phyloP scores from a whole-genome alignment of 306 rosid species.

The Ormosia semicastrata region DNA sequence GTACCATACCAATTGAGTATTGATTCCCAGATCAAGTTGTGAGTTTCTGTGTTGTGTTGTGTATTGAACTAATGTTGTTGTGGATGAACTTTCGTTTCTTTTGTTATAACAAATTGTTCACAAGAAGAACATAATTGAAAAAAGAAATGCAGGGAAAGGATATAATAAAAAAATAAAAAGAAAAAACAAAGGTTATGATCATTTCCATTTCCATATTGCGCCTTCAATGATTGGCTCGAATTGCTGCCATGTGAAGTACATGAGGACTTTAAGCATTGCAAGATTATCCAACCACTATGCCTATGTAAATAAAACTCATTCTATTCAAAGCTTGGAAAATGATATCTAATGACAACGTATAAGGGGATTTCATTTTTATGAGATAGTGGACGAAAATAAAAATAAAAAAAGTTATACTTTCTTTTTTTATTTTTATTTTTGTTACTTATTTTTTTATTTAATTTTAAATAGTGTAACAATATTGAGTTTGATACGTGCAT shows the following conservation, averaged over 20 bases:
- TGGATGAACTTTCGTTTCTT: too few relatives aligned
- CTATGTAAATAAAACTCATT: background rate
- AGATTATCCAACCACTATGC: slow-evolving; percentile 40
- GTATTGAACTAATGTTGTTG: slow-evolving; percentile 7
- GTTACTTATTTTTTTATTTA: too few relatives aligned
- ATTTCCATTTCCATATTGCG: slow-evolving; percentile 44
- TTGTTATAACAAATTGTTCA: too few relatives aligned
- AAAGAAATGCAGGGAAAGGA: slow-evolving; percentile 21
- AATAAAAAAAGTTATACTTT: too few relatives aligned
- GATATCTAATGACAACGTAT: slow-evolving; percentile 17
- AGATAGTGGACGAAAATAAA: background rate
- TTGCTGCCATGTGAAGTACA: slow-evolving; percentile 60
- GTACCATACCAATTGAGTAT: background rate
- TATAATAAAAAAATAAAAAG: background rate
- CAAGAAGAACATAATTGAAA: slow-evolving; percentile 18
- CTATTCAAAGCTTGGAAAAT: slow-evolving; percentile 23
- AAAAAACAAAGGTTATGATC: slow-evolving; percentile 34
- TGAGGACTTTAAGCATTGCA: slow-evolving; percentile 27
- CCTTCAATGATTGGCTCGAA: slow-evolving; percentile 60
- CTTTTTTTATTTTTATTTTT: too few relatives aligned
- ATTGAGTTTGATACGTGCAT: too few relatives aligned
- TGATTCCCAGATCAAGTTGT: slow-evolving; percentile 1
- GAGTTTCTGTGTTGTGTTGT: slow-evolving; percentile 30
- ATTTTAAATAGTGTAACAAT: too few relatives aligned
- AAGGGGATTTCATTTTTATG: slow-evolving; percentile 7